Conservation (phyloP, 495 filamentous ascomycete genomes). For the Tricharina praecox region DNA sequence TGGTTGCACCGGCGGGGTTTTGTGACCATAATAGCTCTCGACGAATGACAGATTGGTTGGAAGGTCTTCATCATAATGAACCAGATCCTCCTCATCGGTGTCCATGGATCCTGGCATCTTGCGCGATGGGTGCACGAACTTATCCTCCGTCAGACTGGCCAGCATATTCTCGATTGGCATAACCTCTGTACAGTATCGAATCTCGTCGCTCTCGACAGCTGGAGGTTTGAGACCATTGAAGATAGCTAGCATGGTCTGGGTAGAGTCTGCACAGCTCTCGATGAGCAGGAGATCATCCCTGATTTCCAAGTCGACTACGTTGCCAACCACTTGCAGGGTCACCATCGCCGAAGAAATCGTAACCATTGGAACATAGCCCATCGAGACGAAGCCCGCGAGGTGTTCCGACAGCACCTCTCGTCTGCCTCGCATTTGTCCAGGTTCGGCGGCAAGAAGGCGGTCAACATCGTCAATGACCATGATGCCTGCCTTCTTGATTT, state of each 20-base stretch:
- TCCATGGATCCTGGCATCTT: conserved; percentile 4
- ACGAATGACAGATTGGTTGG: conserved; percentile 40
- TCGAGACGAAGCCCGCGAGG: conserved; percentile 43
- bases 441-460: conserved; percentile 27
- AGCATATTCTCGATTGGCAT: conserved; percentile 74
- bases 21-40: conserved; percentile 41
- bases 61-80: conserved; percentile 35
- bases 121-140: conserved; percentile 34
- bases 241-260: conserved; percentile 71
- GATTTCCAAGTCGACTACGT: conserved; percentile 61
- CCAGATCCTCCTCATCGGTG: conserved; percentile 19
- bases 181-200: conserved; percentile 75
- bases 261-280: conserved; percentile 93
- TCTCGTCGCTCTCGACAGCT: conserved; percentile 55
- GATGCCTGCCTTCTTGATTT: conserved; percentile 61
- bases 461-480: conserved; percentile 66
- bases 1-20: conserved; percentile 2
- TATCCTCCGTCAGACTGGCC: conserved; percentile 73
- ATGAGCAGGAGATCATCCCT: conserved; percentile 73
- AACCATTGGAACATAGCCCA: conserved; percentile 70
- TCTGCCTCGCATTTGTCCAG: conserved; percentile 22
- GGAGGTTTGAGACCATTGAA: conserved; percentile 72
- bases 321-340: conserved; percentile 40
- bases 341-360: conserved; percentile 65
- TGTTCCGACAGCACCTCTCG: conserved; percentile 34